Conservation (phyloP, 306 rosid genomes). For the Pyrus pyrifolia region DNA sequence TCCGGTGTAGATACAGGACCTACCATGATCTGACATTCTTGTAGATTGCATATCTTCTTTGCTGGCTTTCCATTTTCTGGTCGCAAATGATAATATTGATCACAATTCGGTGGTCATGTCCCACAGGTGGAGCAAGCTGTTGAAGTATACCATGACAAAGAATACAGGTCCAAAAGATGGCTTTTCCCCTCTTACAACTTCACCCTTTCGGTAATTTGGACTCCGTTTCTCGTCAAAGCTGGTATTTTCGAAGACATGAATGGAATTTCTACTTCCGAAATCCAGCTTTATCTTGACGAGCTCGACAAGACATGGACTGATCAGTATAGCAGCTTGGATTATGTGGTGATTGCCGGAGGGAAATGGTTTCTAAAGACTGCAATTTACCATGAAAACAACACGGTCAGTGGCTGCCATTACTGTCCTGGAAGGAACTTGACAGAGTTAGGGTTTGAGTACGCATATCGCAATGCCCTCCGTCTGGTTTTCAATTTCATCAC, state of each 20-base stretch:
- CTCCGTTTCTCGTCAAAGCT: constrained; percentile 75
- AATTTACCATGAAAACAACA: constrained; percentile 56
- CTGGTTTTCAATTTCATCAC: constrained; percentile 34
- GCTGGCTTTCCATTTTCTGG: background rate
- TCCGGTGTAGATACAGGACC: background rate
- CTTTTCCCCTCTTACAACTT: constrained; percentile 64
- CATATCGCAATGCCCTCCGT: constrained; percentile 49
- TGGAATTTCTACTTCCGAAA: constrained; percentile 61
- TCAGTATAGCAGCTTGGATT: constrained; percentile 37
- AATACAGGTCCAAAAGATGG: constrained; percentile 72
- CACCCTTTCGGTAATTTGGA: constrained; percentile 72
- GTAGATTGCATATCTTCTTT: background rate
- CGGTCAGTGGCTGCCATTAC: constrained; percentile 48
- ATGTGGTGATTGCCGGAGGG: constrained; percentile 52
- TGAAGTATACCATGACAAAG: constrained; percentile 77
- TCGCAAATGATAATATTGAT: constrained; percentile 16
- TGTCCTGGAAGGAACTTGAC: constrained; percentile 61
- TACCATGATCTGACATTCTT: background rate
- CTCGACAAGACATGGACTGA: constrained; percentile 54
- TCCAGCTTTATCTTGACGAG: constrained; percentile 55
- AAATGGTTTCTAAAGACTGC: constrained; percentile 82
- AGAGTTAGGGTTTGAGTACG: constrained; percentile 45
- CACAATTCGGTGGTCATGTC: constrained; percentile 16
- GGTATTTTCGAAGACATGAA: constrained; percentile 57
- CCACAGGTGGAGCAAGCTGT: constrained; percentile 60